Conservation (phyloP, 2,329 filamentous ascomycete species). For the Penicillium concentricum region DNA sequence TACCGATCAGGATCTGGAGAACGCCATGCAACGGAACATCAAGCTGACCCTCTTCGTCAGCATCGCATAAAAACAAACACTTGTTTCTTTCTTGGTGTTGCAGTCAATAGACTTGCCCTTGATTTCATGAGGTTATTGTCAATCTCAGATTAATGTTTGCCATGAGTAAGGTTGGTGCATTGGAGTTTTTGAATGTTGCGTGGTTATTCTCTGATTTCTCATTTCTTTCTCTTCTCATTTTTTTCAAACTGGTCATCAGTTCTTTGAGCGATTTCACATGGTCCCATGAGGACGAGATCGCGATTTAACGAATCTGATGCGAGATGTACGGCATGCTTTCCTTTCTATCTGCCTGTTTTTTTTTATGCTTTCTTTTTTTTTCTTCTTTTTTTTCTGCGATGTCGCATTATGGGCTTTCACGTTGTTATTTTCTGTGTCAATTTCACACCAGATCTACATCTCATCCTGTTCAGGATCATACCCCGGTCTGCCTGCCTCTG, state of each 20-base stretch:
- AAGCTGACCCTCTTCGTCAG: constrained; percentile 76
- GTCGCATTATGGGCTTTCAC: constrained; percentile 13
- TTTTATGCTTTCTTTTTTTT: not conserved
- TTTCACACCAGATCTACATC: constrained; percentile 8
- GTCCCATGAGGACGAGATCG: constrained; percentile 20
- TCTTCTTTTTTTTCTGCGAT: constrained; percentile 13
- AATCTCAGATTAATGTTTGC: constrained; percentile 10
- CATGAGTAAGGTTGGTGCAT: constrained; percentile 23
- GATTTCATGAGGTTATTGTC: constrained; percentile 15
- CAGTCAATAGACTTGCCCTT: constrained; percentile 14
- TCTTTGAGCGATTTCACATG: constrained; percentile 27
- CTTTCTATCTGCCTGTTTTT: constrained; percentile 6
- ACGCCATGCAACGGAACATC: constrained; percentile 77
- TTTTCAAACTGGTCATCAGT: constrained; percentile 11
- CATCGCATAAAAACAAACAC: constrained; percentile 29
- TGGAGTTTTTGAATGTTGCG: constrained; percentile 21
- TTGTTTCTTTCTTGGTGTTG: constrained; percentile 9
- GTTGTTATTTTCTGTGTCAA: constrained; percentile 10
- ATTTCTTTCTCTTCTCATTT: constrained; percentile 1
- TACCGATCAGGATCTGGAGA: constrained; percentile 77
- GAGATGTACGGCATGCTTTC: constrained; percentile 32
- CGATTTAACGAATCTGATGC: constrained; percentile 36
- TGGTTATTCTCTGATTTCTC: not conserved
- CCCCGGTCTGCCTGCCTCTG: constrained; percentile 22
- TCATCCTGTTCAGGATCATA: constrained; percentile 16